Base-by-base conservation (phyloP, 2,329 filamentous ascomycete genomes). In the Pseudocercospora musae region DNA sequence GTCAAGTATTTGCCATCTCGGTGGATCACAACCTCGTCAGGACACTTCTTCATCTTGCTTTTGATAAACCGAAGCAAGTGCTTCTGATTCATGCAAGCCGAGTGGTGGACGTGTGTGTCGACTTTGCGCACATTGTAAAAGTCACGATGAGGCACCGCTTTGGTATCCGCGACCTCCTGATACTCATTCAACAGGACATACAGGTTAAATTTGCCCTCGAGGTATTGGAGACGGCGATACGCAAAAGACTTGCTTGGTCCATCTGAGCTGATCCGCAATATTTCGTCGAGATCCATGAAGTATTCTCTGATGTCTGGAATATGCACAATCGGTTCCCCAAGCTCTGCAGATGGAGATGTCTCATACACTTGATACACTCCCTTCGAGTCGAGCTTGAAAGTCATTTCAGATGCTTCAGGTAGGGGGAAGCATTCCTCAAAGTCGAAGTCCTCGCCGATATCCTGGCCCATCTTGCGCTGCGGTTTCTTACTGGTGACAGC, bases 101-200 rank as follows among this genome's bases (percentile, higher is more conserved):
- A 99, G 77, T 99, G 95, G 75, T 99, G 95, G 70, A 99, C 95
- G 83, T 99, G 95, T 8, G 95, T 99, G 74, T 99, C 95, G 56
- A 99, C 95, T 77, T 99, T 99, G 74, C 95, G 86, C 54, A 99
- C 95, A 74, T 99, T 99, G 81, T 99, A 99, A 74, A 99, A 99
- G 78, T 99, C 95, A 80, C 95, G 88, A 77, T 99, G 95, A 2
- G 95, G 95, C 59, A 98, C 95, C 71, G 91, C 94, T 77, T 99
- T 99, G 76, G 91, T 97, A 80, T 99, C 95, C 62, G 95, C 94
- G 57, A 96, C 95, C 77, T 99, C 95, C 74, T 98, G 93, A 70
- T 98, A 98, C 76, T 97, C 95, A 74, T 99, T 98, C 62, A 98
- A 81, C 29, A 99, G 85, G 21, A 88, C 86, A 74, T 99, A 97